Evolutionary conservation across 768 basidiomycete species (phyloP), one percentile per base, ranked within the genome.

Genomic region (Pisolithus tinctorius): DNA sequence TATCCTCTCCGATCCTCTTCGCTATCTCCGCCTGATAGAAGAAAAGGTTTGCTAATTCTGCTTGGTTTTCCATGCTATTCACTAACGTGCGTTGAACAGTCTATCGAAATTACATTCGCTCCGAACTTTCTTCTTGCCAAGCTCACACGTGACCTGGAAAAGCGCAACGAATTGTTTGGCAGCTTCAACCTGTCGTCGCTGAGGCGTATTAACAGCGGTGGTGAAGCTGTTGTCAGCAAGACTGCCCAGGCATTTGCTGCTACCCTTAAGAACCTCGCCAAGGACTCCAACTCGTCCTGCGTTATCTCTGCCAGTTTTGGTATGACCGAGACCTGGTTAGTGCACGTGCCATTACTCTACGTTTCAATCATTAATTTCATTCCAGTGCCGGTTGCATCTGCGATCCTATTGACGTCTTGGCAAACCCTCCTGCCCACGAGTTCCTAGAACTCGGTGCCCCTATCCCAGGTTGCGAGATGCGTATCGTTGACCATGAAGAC

Each of bases 81-180:
- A 25, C 23, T 25, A 2, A 43, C 13, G 41, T 13, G 41, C 4
- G 4, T 11, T 25, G 4, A 25, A 8, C 23, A 58, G 55, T 66
- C 61, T 30, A 63, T 64, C 59, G 58, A 53, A 17, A 52, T 68
- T 17, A 55, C 56, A 1, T 69, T 75, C 50, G 63, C 70, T 0
- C 74, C 74, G 4, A 74, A 75, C 59, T 75, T 73, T 55, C 62
- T 75, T 34, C 58, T 75, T 3, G 66, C 72, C 6, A 69, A 69
- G 31, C 62, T 73, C 23, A 53, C 65, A 11, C 63, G 68, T n/a
- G 72, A 72, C 30, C 40, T 67, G 37, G 57, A 61, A 47, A 50
- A 52, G 43, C 53, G 59, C 2, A 50, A 47, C 5, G 61, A 60
- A 31, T 55, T 60, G 10, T 53, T 55, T n/a, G 55, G 61, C 1